A percentile compares a stretch with the other conserved stretches of the same genome.
These are phyloP conservation scores for Protea cynaroides DNA, from an alignment of 164 flowering plant species.

Conservation along the genomic window DNA sequence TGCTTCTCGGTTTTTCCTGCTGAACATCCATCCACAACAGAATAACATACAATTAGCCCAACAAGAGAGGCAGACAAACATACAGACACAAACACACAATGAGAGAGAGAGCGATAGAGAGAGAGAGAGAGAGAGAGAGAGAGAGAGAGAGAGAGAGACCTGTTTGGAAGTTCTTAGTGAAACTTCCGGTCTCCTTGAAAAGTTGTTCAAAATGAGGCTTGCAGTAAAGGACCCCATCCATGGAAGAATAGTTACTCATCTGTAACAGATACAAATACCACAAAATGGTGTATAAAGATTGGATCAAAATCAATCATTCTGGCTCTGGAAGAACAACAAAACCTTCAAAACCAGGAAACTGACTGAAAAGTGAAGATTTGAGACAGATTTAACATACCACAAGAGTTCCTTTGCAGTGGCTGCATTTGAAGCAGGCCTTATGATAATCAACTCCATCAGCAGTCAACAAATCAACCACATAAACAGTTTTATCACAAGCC, in stretches of 20 bases:
- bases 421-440: constrained; percentile 64
- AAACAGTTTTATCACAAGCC: constrained; percentile 56
- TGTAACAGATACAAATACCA: constrained; percentile 9
- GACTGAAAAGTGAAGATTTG: background rate
- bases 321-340: background rate
- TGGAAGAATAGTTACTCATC: constrained; percentile 57
- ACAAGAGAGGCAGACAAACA: background rate
- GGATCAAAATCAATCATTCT: background rate
- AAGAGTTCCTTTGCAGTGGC: constrained; percentile 58
- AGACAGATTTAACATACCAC: constrained; percentile 38
- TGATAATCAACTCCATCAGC: constrained; percentile 55
- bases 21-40: constrained; percentile 10
- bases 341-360: background rate
- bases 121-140: background rate
- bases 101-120: constrained; percentile 1
- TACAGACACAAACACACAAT: background rate
- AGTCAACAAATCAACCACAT: constrained; percentile 44
- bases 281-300: background rate
- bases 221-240: constrained; percentile 64
- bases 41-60: background rate
- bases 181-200: constrained; percentile 45
- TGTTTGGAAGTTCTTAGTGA: constrained; percentile 31
- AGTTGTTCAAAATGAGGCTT: constrained; percentile 67
- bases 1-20: constrained; percentile 28
- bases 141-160: constrained; percentile 16